phyloP scores from a whole-genome alignment of 1,284 basidiomycete species.

The Abortiporus biennis region DNA sequence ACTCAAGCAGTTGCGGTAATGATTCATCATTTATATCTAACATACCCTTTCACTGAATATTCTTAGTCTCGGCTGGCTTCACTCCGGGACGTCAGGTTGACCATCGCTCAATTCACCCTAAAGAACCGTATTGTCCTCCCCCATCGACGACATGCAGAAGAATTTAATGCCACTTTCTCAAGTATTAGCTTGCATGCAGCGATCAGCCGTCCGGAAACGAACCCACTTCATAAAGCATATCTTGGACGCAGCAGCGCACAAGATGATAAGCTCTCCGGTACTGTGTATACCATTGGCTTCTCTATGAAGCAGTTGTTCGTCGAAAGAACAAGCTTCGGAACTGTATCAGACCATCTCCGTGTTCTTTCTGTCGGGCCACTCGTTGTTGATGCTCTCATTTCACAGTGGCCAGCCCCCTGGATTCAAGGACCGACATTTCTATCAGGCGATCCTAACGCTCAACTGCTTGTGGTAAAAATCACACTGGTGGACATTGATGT shows the following conservation, averaged over 20 bases:
- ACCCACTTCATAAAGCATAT: constrained; percentile 43
- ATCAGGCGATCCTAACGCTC: constrained; percentile 51
- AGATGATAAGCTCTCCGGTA: constrained; percentile 30
- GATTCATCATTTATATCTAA: too few species aligned
- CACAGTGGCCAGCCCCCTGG: constrained; percentile 57
- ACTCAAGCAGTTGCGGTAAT: neutral
- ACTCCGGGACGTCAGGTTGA: constrained; percentile 23
- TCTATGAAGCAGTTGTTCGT: constrained; percentile 31
- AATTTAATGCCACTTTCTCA: constrained; percentile 37
- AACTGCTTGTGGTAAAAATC: constrained; percentile 46
- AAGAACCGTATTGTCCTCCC: constrained; percentile 14
- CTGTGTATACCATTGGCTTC: constrained; percentile 41
- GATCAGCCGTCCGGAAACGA: constrained; percentile 40
- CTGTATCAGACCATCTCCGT: constrained; percentile 27
- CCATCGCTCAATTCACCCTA: constrained; percentile 18
- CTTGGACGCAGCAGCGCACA: constrained; percentile 36
- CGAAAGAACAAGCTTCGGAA: constrained; percentile 23
- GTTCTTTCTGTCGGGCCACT: constrained; percentile 40
- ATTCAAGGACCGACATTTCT: constrained; percentile 43
- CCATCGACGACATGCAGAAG: constrained; percentile 12
- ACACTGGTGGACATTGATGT: constrained; percentile 42
- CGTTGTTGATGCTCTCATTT: constrained; percentile 37
- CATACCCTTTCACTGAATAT: too few species aligned
- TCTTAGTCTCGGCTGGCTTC: constrained; percentile 16
- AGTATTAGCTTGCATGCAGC: constrained; percentile 31